These are phyloP conservation scores for Arachis stenosperma DNA, from an alignment of 306 rosid species.

Conservation along the genomic window DNA sequence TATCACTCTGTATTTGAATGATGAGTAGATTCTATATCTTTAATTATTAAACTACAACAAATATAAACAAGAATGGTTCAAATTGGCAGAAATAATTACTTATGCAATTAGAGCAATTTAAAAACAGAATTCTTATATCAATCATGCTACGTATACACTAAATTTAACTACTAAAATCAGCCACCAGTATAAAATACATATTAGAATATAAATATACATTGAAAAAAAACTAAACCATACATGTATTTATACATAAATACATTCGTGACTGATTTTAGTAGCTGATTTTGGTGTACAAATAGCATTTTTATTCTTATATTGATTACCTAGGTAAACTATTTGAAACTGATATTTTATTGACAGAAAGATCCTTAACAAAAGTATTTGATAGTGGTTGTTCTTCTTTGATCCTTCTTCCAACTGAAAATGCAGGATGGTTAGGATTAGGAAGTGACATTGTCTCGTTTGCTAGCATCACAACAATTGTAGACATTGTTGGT, in stretches of 20 bases:
- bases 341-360: conserved; percentile 38
- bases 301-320: not conserved
- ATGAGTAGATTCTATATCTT: not conserved
- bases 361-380: conserved; percentile 35
- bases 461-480: conserved; percentile 50
- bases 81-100: not conserved
- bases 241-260: too few species aligned
- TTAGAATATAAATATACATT: too few species aligned
- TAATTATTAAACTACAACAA: not conserved
- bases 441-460: conserved; percentile 49
- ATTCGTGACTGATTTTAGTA: too few species aligned
- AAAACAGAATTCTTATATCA: too few species aligned
- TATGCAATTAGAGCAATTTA: not conserved
- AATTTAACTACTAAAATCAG: too few species aligned
- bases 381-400: conserved; percentile 37
- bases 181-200: too few species aligned
- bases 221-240: too few species aligned
- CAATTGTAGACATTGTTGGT: conserved; percentile 57
- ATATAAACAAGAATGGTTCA: not conserved
- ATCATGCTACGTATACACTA: too few species aligned
- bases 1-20: too few species aligned
- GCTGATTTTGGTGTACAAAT: too few species aligned
- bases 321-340: conserved; percentile 35
- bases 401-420: conserved; percentile 25
- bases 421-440: conserved; percentile 54